Base-by-base conservation (phyloP, 2,329 filamentous ascomycete species). In the Clonostachys byssicola region DNA sequence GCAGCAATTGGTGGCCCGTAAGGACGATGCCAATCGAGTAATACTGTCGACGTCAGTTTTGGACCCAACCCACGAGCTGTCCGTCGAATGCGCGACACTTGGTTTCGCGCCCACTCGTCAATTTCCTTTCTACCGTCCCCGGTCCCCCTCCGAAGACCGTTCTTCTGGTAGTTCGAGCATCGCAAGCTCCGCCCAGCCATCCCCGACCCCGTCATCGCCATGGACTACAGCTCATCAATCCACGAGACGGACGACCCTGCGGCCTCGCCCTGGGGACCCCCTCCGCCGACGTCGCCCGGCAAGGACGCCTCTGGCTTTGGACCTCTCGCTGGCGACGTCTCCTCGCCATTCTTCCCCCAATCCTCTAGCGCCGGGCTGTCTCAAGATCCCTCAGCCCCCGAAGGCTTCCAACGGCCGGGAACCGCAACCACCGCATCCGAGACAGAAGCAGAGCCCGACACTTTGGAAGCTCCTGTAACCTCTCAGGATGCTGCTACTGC, bases 191-290 rank as follows among this genome's bases (percentile, higher is more conserved):
- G 30, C 14, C 41, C 18, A 20, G 34, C 42, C 12, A 16, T 14
- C 14, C 41, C 47, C 48, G 43, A 40, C 53, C 23, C 9, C 23
- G 23, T 30, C 23, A 30, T 30, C 23, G 58, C 59, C 53, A 83
- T 83, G 79, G 79, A 83, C 65, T 83, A 82, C 63, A 76, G 73
- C 62, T 63, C 77, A 52, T 73, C 77, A 13, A 77, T 81, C 55
- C 59, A 73, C 59, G 78, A 82, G 54, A 66, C 68, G 45, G 79
- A 82, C 42, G 72, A 81, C 53, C 69, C 74, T 16, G 76, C 70
- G 49, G 70, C 67, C 50, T 81, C 78, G 34, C 78, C 79, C 3
- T 82, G 79, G 78, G 78, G 75, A 13, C 73, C 70, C 48, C 77
- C 76, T 34, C 78, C 78, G 6, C 66, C 67, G 20, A 67, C 72